phyloP scores from a whole-genome alignment of 306 rosid genomes.

The Castanopsis chinensis region DNA sequence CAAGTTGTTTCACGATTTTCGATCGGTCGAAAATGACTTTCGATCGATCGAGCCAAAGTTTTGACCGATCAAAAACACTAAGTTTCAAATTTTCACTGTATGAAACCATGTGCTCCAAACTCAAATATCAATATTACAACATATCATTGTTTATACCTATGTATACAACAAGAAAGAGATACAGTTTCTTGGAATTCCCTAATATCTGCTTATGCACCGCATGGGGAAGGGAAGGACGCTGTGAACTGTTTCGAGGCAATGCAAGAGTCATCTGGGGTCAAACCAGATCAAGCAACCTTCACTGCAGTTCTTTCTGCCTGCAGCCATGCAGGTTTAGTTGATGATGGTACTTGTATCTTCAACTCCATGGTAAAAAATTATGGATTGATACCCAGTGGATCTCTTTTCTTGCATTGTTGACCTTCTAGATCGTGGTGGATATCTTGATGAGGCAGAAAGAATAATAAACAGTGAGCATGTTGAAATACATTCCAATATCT shows the following conservation, averaged over 20 bases:
- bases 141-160: too few species aligned
- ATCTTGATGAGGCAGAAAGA: slow-evolving; percentile 70
- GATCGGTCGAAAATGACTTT: too few species aligned
- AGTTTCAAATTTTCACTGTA: too few species aligned
- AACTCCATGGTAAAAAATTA: slow-evolving; percentile 51
- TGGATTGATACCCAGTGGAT: slow-evolving; percentile 52
- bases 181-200: slow-evolving; percentile 74
- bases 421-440: slow-evolving; percentile 67
- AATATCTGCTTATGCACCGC: slow-evolving; percentile 71
- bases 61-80: too few species aligned
- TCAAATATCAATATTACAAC: too few species aligned
- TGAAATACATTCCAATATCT: slow-evolving; percentile 56
- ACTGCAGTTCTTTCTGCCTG: slow-evolving; percentile 78
- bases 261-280: slow-evolving; percentile 39
- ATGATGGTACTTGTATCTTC: slow-evolving; percentile 55
- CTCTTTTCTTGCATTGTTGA: slow-evolving; percentile 80
- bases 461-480: slow-evolving; percentile 45
- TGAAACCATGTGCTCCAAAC: too few species aligned
- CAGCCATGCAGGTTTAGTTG: slow-evolving; percentile 73
- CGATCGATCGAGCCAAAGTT: too few species aligned
- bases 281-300: slow-evolving; percentile 73
- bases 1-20: too few species aligned
- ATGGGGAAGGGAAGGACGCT: slow-evolving; percentile 73
- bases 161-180: too few species aligned
- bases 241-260: slow-evolving; percentile 56